A percentile compares a stretch with the other conserved stretches of the same genome.
Conservation (phyloP, 495 filamentous ascomycete species). For the Neurospora intermedia region DNA sequence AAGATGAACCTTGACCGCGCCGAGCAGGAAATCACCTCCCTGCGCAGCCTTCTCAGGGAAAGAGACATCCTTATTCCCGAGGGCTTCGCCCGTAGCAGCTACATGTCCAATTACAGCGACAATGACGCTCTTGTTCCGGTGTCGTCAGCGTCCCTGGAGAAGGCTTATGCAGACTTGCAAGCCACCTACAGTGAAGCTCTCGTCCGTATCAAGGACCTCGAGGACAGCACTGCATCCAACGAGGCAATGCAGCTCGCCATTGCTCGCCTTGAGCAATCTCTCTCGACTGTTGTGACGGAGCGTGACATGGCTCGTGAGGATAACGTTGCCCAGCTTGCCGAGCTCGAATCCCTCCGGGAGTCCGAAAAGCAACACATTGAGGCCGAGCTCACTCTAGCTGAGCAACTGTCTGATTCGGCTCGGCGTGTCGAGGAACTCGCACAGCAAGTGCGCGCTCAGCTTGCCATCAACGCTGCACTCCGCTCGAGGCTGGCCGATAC, state of each 20-base stretch:
- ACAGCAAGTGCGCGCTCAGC: conserved; percentile 62
- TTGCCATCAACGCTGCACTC: conserved; percentile 63
- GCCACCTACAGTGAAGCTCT: conserved; percentile 42
- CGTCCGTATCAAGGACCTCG: conserved; percentile 46
- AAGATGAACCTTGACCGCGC: conserved; percentile 97
- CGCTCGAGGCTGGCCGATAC: conserved; percentile 75
- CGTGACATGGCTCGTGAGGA: conserved; percentile 57
- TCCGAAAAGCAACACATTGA: conserved; percentile 51
- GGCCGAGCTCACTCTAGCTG: conserved; percentile 50
- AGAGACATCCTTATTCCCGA: conserved; percentile 69
- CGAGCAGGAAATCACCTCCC: conserved; percentile 76
- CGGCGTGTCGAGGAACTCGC: conserved; percentile 69
- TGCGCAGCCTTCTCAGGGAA: conserved; percentile 72
- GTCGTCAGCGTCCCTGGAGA: conserved; percentile 65
- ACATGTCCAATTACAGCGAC: conserved; percentile 15
- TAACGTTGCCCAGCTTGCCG: conserved; percentile 45
- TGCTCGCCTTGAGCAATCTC: conserved; percentile 49
- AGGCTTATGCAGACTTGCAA: conserved; percentile 71
- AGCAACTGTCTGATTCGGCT: conserved; percentile 58
- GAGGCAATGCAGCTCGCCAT: conserved; percentile 48
- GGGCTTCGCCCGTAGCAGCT: conserved; percentile 38
- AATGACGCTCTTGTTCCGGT: conserved; percentile 21
- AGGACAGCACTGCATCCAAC: conserved; percentile 31
- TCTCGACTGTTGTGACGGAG: conserved; percentile 59
- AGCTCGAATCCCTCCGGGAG: conserved; percentile 51